Percentiles rank a stretch among this genome's conserved stretches.
Conservation (phyloP, 2,329 filamentous ascomycete species). For the Reticulascus tulasneorum region DNA sequence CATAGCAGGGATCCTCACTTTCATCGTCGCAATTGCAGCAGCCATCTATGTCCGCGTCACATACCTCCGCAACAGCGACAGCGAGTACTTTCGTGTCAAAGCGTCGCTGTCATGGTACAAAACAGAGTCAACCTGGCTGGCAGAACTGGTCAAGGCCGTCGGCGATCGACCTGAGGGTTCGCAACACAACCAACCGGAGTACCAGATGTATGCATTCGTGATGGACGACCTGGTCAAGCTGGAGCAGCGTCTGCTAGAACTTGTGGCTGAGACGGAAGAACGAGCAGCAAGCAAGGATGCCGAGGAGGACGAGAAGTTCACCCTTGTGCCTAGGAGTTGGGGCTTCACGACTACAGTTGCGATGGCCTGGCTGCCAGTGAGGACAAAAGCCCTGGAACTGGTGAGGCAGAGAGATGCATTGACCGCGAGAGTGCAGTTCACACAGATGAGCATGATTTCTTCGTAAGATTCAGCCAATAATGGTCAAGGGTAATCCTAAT, state of each 20-base stretch:
- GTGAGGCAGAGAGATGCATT: slow-evolving; percentile 41
- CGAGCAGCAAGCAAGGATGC: slow-evolving; percentile 19
- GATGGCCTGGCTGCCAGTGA: slow-evolving; percentile 40
- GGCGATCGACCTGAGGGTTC: slow-evolving; percentile 7
- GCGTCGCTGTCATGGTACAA: slow-evolving; percentile 44
- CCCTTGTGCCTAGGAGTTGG: slow-evolving; percentile 32
- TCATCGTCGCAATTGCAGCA: slow-evolving; percentile 40
- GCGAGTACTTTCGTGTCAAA: slow-evolving; percentile 45
- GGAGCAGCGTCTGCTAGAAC: slow-evolving; percentile 39
- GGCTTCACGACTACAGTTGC: slow-evolving; percentile 34
- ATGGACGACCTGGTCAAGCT: slow-evolving; percentile 42
- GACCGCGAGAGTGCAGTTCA: slow-evolving; percentile 41
- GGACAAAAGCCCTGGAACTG: slow-evolving; percentile 40
- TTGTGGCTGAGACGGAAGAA: slow-evolving; percentile 39
- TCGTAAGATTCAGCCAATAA: slow-evolving; percentile 24
- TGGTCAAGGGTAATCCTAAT: background rate
- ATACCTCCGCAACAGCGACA: slow-evolving; percentile 41
- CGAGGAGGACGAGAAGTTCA: slow-evolving; percentile 27
- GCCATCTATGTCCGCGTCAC: slow-evolving; percentile 39
- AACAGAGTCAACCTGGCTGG: slow-evolving; percentile 42
- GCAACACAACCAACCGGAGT: slow-evolving; percentile 27
- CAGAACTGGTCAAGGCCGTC: slow-evolving; percentile 32
- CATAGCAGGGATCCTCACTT: slow-evolving; percentile 42
- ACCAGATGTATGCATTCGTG: slow-evolving; percentile 44
- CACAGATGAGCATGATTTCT: slow-evolving; percentile 45